Evolutionary conservation across 768 basidiomycete genomes (phyloP).

Genomic region (Lyophyllum atratum): DNA sequence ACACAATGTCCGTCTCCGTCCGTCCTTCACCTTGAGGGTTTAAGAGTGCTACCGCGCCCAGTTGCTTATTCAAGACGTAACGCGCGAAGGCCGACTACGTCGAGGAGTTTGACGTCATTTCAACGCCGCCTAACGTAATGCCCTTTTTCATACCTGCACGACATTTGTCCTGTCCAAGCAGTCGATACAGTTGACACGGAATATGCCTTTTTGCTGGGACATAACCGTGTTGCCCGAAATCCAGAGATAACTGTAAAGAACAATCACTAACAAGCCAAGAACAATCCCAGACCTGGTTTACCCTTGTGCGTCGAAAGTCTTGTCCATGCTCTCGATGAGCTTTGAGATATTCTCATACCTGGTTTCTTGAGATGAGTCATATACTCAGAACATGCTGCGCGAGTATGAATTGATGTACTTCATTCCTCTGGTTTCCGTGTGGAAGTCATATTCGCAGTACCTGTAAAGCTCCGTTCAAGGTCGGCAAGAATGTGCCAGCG

Average conservation of each 20-base stretch:
- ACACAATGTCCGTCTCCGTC: constrained; percentile 67
- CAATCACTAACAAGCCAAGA: constrained; percentile 5
- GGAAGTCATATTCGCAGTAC: constrained; percentile 90
- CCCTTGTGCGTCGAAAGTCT: constrained; percentile 82
- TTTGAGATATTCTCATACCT: constrained; percentile 91
- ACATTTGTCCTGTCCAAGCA: constrained; percentile 96
- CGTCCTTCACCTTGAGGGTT: constrained; percentile 53
- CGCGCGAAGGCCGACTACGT: constrained; percentile 87
- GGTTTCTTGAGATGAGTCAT: constrained; percentile 3
- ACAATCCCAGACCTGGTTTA: constrained; percentile 26
- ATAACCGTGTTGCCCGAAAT: constrained; percentile 68
- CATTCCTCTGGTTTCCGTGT: constrained; percentile 93
- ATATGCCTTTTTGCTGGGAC: constrained; percentile 83
- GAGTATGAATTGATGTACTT: constrained; percentile 54
- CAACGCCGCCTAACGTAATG: no score
- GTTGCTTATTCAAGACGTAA: constrained; percentile 72
- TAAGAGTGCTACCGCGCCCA: constrained; percentile 71
- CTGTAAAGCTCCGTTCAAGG: constrained; percentile 33
- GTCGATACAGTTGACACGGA: constrained; percentile 94
- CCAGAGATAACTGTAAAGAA: constrained; percentile 71
- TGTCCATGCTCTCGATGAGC: constrained; percentile 69
- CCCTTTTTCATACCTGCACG: constrained; percentile 71
- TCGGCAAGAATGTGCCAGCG: neutral
- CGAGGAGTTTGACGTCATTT: no score
- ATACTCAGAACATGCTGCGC: neutral